phyloP scores from a whole-genome alignment of 768 basidiomycete species.

The Psilocybe subaeruginosa region DNA sequence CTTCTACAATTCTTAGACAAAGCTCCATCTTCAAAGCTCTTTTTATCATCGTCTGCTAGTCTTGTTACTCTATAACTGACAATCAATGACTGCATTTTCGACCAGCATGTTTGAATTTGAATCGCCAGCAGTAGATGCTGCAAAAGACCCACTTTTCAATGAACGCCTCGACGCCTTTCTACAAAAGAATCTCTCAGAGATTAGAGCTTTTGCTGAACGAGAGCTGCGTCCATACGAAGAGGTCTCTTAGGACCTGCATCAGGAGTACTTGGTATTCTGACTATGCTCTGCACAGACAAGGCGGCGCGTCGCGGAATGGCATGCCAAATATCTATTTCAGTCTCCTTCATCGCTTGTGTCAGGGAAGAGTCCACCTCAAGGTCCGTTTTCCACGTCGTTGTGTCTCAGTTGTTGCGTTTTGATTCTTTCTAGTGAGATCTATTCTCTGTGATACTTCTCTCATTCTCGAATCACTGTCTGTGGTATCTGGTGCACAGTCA shows the following conservation, averaged over 20 bases:
- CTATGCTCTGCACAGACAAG: constrained; percentile 39
- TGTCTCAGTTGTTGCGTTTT: background rate
- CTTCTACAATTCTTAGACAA: background rate
- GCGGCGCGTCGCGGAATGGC: constrained; percentile 64
- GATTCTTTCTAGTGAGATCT: constrained; percentile 39
- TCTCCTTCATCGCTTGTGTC: constrained; percentile 6
- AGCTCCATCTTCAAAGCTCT: background rate
- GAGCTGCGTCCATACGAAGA: constrained; percentile 63
- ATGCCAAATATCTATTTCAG: constrained; percentile 60
- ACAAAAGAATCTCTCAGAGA: constrained; percentile 57
- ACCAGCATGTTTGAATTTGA: constrained; percentile 38
- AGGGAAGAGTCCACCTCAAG: constrained; percentile 10
- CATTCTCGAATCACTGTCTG: constrained; percentile 55
- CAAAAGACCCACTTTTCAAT: constrained; percentile 55
- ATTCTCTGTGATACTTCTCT: constrained; percentile 53
- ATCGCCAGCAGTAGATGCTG: constrained; percentile 23
- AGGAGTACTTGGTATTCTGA: constrained; percentile 26
- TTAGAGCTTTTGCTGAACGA: constrained; percentile 62
- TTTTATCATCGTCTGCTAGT: too few species aligned
- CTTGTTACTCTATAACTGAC: constrained; percentile 5
- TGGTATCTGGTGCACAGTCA: constrained; percentile 56
- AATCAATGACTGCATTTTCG: background rate
- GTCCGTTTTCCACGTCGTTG: background rate
- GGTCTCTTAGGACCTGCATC: constrained; percentile 38
- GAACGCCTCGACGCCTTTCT: constrained; percentile 69